Conservation (phyloP, 2,329 filamentous ascomycete genomes). For the Onygena corvina region DNA sequence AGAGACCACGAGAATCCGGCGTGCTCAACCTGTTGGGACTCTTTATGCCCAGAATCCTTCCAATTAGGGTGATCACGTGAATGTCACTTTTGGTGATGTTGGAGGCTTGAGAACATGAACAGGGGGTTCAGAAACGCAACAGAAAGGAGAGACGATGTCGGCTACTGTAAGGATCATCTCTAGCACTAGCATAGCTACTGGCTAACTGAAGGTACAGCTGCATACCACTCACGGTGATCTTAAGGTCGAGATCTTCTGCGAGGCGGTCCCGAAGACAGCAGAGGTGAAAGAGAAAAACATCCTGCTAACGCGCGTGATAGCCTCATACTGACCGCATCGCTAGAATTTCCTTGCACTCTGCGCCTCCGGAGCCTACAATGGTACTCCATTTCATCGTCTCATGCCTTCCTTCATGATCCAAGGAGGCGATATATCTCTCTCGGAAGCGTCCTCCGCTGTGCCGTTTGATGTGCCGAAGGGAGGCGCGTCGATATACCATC, state of each 20-base stretch:
- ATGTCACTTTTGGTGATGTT: too few relatives aligned
- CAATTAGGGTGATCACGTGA: too few relatives aligned
- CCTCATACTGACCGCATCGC: background rate
- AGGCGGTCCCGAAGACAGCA: constrained; percentile 82
- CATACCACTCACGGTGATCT: constrained; percentile 83
- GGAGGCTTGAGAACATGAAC: background rate
- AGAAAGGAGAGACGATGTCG: constrained; percentile 11
- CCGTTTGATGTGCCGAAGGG: constrained; percentile 42
- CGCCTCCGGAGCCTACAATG: constrained; percentile 49
- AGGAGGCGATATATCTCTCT: constrained; percentile 43
- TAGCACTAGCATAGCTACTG: background rate
- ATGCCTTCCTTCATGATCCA: constrained; percentile 55
- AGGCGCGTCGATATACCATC: constrained; percentile 45
- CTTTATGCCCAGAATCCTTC: too few relatives aligned
- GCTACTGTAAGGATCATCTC: constrained; percentile 12
- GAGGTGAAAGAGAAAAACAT: constrained; percentile 44
- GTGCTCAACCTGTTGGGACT: too few relatives aligned
- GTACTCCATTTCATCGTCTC: constrained; percentile 51
- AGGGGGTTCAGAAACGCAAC: background rate
- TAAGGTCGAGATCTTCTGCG: constrained; percentile 94
- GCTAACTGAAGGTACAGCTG: constrained; percentile 38
- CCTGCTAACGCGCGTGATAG: background rate
- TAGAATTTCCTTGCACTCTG: constrained; percentile 56
- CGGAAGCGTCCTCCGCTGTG: constrained; percentile 24
- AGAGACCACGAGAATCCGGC: too few relatives aligned